These are phyloP conservation scores for Colletotrichum abscissum DNA, from an alignment of 2,329 filamentous ascomycete genomes.

Conservation along the genomic window DNA sequence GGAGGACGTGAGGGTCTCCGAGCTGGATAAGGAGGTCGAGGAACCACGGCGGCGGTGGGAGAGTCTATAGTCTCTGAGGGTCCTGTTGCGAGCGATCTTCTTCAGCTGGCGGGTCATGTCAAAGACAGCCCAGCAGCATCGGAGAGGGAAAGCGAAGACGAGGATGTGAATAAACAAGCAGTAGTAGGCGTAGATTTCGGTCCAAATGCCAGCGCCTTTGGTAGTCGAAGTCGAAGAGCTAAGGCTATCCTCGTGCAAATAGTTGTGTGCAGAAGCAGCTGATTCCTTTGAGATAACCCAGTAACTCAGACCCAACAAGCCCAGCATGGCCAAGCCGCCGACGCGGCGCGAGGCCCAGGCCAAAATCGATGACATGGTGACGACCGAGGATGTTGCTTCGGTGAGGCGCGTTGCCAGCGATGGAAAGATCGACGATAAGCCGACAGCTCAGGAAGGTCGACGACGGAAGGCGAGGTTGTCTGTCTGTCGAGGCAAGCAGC, in stretches of 20 bases:
- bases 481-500: slow-evolving; percentile 21
- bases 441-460: slow-evolving; percentile 12
- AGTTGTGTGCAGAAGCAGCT: slow-evolving; percentile 53
- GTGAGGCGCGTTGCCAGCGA: slow-evolving; percentile 22
- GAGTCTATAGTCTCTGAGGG: slow-evolving; percentile 59
- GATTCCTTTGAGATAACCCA: slow-evolving; percentile 66
- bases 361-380: slow-evolving; percentile 61
- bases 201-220: slow-evolving; percentile 61
- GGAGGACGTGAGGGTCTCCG: slow-evolving; percentile 63
- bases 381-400: slow-evolving; percentile 22
- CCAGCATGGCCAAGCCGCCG: slow-evolving; percentile 66
- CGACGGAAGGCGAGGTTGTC: slow-evolving; percentile 26
- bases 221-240: slow-evolving; percentile 44
- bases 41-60: slow-evolving; percentile 62
- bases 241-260: slow-evolving; percentile 52
- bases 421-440: slow-evolving; percentile 4
- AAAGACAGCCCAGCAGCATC: slow-evolving; percentile 71
- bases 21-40: slow-evolving; percentile 66
- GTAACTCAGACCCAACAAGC: slow-evolving; percentile 60
- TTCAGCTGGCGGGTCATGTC: slow-evolving; percentile 64
- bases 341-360: slow-evolving; percentile 64
- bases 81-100: slow-evolving; percentile 56
- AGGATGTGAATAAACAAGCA: slow-evolving; percentile 73
- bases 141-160: slow-evolving; percentile 71
- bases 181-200: slow-evolving; percentile 71